These are phyloP conservation scores for Sclerotinia spermophila DNA, from an alignment of 2,329 filamentous ascomycete genomes.

Conservation along the genomic window DNA sequence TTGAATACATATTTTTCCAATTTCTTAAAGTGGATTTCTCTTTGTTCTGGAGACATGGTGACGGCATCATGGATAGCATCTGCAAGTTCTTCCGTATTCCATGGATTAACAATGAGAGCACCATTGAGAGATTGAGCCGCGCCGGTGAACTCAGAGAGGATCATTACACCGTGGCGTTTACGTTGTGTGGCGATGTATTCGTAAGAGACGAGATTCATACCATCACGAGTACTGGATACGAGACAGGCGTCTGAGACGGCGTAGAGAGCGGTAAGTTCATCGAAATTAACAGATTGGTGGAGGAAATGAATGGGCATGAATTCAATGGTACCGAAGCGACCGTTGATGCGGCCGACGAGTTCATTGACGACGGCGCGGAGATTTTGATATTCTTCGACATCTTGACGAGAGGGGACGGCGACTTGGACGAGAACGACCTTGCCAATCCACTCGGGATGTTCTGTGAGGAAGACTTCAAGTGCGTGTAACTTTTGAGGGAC, in stretches of 20 bases:
- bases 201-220: conserved; percentile 98
- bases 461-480: conserved; percentile 91
- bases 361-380: conserved; percentile 94
- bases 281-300: conserved; percentile 91
- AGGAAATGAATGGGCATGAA: conserved; percentile 99
- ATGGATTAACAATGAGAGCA: conserved; percentile 92
- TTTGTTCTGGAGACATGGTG: conserved; percentile 88
- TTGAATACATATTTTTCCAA: conserved; percentile 94
- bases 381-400: conserved; percentile 98
- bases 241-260: conserved; percentile 89
- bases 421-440: conserved; percentile 96
- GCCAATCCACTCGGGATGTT: conserved; percentile 97
- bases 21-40: conserved; percentile 83
- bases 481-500: conserved; percentile 97
- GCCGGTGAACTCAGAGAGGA: conserved; percentile 94
- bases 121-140: conserved; percentile 93
- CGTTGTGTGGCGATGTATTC: conserved; percentile 96
- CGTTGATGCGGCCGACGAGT: conserved; percentile 93
- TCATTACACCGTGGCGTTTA: conserved; percentile 86
- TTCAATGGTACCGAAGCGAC: conserved; percentile 92
- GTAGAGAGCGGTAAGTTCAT: conserved; percentile 91
- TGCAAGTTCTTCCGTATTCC: conserved; percentile 95
- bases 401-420: conserved; percentile 88
- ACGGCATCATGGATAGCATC: conserved; percentile 94
- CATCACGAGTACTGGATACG: conserved; percentile 92